Evolutionary conservation across 331 rosid genomes (phyloP).

Genomic region (Spiraea crenata): DNA sequence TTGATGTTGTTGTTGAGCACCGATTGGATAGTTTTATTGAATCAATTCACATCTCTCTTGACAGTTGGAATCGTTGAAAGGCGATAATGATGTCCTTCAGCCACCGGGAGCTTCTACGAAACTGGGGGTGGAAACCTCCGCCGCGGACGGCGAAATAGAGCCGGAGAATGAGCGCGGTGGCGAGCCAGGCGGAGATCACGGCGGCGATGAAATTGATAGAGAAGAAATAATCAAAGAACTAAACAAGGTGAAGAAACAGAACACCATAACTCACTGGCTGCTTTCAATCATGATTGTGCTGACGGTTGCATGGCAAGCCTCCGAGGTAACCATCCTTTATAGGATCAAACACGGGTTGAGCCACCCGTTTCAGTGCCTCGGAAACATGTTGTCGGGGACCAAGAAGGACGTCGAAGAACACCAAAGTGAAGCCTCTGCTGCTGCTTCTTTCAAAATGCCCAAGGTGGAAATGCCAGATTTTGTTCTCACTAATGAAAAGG

Average conservation of each 20-base stretch:
- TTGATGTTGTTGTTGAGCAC: too few relatives aligned
- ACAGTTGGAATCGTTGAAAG: conserved; percentile 53
- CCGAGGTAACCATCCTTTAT: conserved; percentile 60
- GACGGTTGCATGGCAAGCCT: conserved; percentile 72
- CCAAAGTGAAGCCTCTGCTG: conserved; percentile 22
- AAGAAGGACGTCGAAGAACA: conserved; percentile 26
- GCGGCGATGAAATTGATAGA: conserved; percentile 21
- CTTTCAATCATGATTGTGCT: conserved; percentile 73
- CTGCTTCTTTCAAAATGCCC: conserved; percentile 38
- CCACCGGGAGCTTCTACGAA: conserved; percentile 28
- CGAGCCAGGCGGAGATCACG: not conserved
- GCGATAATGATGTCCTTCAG: conserved; percentile 20
- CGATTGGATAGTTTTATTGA: not conserved
- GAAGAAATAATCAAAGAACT: conserved; percentile 62
- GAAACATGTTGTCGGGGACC: conserved; percentile 41
- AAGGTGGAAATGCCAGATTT: conserved; percentile 30
- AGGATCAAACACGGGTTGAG: conserved; percentile 50
- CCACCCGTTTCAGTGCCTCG: conserved; percentile 53
- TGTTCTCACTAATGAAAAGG: conserved; percentile 10
- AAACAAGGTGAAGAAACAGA: conserved; percentile 64
- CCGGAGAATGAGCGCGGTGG: conserved; percentile 14
- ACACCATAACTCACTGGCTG: conserved; percentile 71
- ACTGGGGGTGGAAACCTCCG: conserved; percentile 10
- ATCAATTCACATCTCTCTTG: too few relatives aligned
- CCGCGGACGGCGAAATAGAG: conserved; percentile 12